A percentile compares a stretch with the other conserved stretches of the same genome.
These are phyloP conservation scores for Bathelium albidoporum DNA, from an alignment of 495 filamentous ascomycete species.

Conservation along the genomic window DNA sequence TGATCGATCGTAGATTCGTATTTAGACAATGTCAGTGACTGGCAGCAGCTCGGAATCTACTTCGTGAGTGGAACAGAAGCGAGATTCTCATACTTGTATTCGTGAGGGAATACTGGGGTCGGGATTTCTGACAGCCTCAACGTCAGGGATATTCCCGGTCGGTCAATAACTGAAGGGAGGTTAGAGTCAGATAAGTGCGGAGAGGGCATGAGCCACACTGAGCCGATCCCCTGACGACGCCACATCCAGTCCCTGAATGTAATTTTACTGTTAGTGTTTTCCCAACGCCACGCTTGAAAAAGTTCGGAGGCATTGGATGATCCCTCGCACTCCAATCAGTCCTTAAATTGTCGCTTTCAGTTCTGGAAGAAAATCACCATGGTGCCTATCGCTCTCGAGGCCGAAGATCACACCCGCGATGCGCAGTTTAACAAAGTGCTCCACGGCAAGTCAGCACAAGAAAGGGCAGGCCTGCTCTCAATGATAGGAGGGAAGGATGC, in stretches of 20 bases:
- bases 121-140: too few species aligned
- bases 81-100: too few species aligned
- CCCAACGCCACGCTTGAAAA: neutral
- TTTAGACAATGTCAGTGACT: too few species aligned
- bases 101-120: too few species aligned
- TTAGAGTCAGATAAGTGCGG: neutral
- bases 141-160: too few species aligned
- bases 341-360: neutral
- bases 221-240: neutral
- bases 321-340: neutral
- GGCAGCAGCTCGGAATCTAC: too few species aligned
- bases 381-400: constrained; percentile 65
- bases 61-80: too few species aligned
- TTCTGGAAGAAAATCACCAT: constrained; percentile 32
- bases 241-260: constrained; percentile 6
- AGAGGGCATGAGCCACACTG: neutral
- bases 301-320: neutral
- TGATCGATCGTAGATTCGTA: too few species aligned
- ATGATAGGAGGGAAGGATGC: constrained; percentile 75
- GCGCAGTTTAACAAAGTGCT: constrained; percentile 84
- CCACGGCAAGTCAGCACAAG: constrained; percentile 73
- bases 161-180: too few species aligned
- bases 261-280: neutral
- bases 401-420: constrained; percentile 80
- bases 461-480: constrained; percentile 63